Conservation (phyloP, 768 basidiomycete genomes). For the Lactifluus subvellereus region DNA sequence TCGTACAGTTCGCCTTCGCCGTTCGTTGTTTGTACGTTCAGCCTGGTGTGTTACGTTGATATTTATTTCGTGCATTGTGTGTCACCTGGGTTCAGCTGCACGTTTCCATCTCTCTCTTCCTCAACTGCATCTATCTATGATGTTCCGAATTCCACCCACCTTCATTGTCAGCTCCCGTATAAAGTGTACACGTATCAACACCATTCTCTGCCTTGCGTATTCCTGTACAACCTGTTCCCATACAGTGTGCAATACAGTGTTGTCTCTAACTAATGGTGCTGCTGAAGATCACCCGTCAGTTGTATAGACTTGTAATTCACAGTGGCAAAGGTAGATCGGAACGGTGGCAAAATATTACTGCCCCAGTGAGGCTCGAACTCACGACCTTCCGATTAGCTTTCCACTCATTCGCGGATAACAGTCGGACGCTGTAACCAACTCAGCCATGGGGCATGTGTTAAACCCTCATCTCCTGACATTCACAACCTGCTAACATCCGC, state of each 20-base stretch:
- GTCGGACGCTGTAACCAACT: constrained; percentile 78
- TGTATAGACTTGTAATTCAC: neutral
- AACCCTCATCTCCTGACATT: fast-evolving
- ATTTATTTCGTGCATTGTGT: constrained; percentile 15
- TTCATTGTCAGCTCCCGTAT: constrained; percentile 7
- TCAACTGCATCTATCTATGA: constrained; percentile 20
- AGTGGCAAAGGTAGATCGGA: neutral
- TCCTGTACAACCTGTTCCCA: constrained; percentile 19
- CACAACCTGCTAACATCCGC: neutral
- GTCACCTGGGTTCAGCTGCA: constrained; percentile 6
- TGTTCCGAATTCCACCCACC: constrained; percentile 6
- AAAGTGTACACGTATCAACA: constrained; percentile 19
- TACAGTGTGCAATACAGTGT: constrained; percentile 21
- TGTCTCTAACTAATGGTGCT: neutral
- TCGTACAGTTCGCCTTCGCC: constrained; percentile 14
- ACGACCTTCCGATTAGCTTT: constrained; percentile 52
- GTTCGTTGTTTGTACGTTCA: constrained; percentile 14
- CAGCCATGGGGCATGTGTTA: constrained; percentile 56
- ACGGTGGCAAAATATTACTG: constrained; percentile 29
- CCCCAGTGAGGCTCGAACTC: constrained; percentile 66
- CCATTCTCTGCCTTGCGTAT: constrained; percentile 10
- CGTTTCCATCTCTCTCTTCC: constrained; percentile 4
- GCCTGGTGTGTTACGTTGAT: neutral
- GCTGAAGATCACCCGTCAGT: too few relatives aligned
- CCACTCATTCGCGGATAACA: constrained; percentile 39